These are phyloP conservation scores for Lenwebbia sp. DNA, from an alignment of 345 rosid species.

Conservation along the genomic window DNA sequence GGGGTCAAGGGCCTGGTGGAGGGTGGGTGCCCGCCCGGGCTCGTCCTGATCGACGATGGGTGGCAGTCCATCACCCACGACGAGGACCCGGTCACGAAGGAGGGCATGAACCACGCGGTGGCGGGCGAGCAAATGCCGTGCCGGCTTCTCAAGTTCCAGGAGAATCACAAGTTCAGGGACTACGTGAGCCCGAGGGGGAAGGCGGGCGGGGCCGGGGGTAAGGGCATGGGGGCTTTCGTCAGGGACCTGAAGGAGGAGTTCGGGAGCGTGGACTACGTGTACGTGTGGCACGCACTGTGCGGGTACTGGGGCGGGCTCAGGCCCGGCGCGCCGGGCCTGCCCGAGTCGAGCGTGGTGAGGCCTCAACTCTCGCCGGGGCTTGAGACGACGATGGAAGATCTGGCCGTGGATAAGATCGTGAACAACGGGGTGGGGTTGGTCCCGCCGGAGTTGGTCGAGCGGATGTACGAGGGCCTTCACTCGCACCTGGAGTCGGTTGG, in stretches of 20 bases:
- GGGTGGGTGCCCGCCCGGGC: conserved; percentile 93
- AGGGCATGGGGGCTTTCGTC: conserved; percentile 77
- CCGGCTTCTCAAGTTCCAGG: conserved; percentile 65
- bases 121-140: conserved; percentile 99
- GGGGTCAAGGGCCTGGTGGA: conserved; percentile 68
- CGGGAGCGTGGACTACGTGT: conserved; percentile 61
- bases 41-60: conserved; percentile 90
- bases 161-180: conserved; percentile 76
- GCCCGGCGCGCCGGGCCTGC: conserved; percentile 61
- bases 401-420: conserved; percentile 87
- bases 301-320: conserved; percentile 98
- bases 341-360: conserved; percentile 22
- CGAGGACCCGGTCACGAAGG: conserved; percentile 52
- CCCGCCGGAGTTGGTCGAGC: conserved; percentile 55
- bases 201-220: conserved; percentile 1
- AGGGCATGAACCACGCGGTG: conserved; percentile 57
- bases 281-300: conserved; percentile 93
- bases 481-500: conserved; percentile 59
- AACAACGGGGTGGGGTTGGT: conserved; percentile 60
- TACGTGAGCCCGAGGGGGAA: conserved; percentile 33
- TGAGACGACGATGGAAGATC: conserved; percentile 72
- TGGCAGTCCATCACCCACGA: conserved; percentile 94
- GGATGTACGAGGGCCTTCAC: conserved; percentile 79
- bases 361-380: conserved; percentile 73
- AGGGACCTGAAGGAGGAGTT: conserved; percentile 76